phyloP scores from a whole-genome alignment of 495 filamentous ascomycete species.

The Penicillium chermesinum region DNA sequence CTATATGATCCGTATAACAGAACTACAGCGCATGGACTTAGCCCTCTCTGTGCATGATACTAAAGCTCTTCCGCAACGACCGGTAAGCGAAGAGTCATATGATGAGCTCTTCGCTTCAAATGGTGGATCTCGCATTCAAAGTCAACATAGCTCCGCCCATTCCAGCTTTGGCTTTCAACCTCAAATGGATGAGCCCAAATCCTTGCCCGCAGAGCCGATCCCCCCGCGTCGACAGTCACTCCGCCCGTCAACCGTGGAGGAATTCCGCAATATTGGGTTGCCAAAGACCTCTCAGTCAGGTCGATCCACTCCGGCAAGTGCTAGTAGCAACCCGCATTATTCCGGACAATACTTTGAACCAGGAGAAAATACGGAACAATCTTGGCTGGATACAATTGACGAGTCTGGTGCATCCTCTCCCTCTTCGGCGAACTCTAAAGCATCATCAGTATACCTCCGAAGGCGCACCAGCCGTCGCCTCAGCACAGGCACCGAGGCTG shows the following conservation, averaged over 20 bases:
- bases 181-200: conserved; percentile 17
- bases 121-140: conserved; percentile 30
- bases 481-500: conserved; percentile 78
- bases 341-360: conserved; percentile 25
- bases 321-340: conserved; percentile 11
- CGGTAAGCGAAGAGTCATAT: conserved; percentile 63
- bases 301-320: conserved; percentile 20
- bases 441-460: conserved; percentile 62
- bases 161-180: conserved; percentile 19
- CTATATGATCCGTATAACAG: conserved; percentile 80
- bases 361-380: conserved; percentile 69
- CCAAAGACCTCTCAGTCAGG: conserved; percentile 8
- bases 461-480: conserved; percentile 60
- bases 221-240: conserved; percentile 40
- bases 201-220: conserved; percentile 20
- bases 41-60: conserved; percentile 49
- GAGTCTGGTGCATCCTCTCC: conserved; percentile 80
- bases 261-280: neutral
- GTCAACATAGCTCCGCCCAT: conserved; percentile 18
- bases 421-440: conserved; percentile 76
- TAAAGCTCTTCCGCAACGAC: conserved; percentile 74
- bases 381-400: conserved; percentile 96
- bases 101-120: conserved; percentile 45
- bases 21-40: conserved; percentile 67
- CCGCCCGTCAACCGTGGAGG: conserved; percentile 23